A percentile compares a stretch with the other conserved stretches of the same genome.
These are phyloP conservation scores for Candida tibetensis DNA, from an alignment of 805 yeast species.

Conservation along the genomic window DNA sequence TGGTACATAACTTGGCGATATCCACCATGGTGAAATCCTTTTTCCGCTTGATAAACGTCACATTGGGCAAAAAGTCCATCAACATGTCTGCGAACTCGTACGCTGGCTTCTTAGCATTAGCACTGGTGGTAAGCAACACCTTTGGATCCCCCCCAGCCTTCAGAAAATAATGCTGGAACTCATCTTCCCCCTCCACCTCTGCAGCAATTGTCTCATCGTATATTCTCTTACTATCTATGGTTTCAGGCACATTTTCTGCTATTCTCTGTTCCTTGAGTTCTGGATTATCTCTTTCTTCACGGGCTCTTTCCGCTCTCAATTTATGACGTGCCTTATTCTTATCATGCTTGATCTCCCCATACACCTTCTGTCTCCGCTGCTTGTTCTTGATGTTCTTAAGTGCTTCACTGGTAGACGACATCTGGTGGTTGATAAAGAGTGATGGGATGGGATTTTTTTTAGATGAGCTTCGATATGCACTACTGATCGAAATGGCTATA, in stretches of 20 bases:
- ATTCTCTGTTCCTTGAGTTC: conserved; percentile 78
- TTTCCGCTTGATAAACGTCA: conserved; percentile 84
- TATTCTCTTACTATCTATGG: conserved; percentile 80
- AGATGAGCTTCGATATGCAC: neutral
- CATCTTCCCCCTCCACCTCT: conserved; percentile 62
- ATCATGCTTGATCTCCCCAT: conserved; percentile 69
- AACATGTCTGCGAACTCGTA: conserved; percentile 86
- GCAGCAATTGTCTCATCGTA: conserved; percentile 77
- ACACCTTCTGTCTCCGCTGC: conserved; percentile 73
- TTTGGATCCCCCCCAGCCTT: conserved; percentile 62
- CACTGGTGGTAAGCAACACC: conserved; percentile 84
- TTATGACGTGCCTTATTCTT: conserved; percentile 75
- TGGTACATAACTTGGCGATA: conserved; percentile 77
- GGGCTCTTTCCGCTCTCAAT: conserved; percentile 77
- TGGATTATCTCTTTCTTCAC: conserved; percentile 81
- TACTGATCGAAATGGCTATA: too few relatives aligned
- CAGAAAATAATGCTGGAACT: conserved; percentile 58
- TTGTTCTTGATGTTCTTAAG: conserved; percentile 63
- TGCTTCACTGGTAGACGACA: conserved; percentile 23
- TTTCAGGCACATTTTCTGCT: conserved; percentile 71
- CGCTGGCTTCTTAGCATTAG: conserved; percentile 79
- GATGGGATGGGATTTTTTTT: conserved; percentile 7
- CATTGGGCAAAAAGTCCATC: conserved; percentile 80
- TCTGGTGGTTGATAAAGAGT: neutral
- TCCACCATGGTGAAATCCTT: conserved; percentile 80